Percentiles rank a stretch among this genome's conserved stretches.
Evolutionary conservation across 495 filamentous ascomycete species (phyloP).

Genomic region (Baudoinia panamericana): DNA sequence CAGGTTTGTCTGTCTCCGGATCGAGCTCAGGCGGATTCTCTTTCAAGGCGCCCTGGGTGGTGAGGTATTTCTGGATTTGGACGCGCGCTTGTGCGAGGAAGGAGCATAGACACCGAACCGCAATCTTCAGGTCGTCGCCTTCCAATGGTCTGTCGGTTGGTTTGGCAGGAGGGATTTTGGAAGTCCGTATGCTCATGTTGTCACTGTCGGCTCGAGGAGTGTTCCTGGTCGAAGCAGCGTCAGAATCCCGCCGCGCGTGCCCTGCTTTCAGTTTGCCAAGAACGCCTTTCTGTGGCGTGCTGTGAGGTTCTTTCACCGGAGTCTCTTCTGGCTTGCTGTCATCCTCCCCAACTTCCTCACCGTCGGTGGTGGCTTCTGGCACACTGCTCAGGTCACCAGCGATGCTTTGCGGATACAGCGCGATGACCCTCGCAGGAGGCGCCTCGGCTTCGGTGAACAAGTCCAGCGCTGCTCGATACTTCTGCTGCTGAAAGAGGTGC

Average conservation of each 20-base stretch:
- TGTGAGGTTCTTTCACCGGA: constrained; percentile 18
- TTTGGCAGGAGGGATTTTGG: constrained; percentile 23
- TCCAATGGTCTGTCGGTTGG: constrained; percentile 41
- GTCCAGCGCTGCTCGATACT: constrained; percentile 80
- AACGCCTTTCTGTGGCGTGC: constrained; percentile 24
- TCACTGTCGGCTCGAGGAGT: constrained; percentile 39
- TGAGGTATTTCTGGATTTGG: constrained; percentile 67
- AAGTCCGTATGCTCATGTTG: constrained; percentile 32
- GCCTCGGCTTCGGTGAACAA: constrained; percentile 81
- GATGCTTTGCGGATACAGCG: constrained; percentile 68
- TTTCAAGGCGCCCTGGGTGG: constrained; percentile 62
- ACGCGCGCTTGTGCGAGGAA: constrained; percentile 76
- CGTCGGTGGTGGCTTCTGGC: constrained; percentile 32
- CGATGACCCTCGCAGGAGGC: constrained; percentile 77
- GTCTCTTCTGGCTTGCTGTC: constrained; percentile 24
- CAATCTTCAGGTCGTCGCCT: constrained; percentile 66
- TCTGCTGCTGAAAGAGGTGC: constrained; percentile 61
- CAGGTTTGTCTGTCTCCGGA: constrained; percentile 32
- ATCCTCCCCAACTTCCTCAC: constrained; percentile 30
- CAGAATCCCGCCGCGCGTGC: constrained; percentile 42
- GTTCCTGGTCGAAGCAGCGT: constrained; percentile 54
- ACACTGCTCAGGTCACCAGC: constrained; percentile 61
- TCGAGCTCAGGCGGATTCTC: constrained; percentile 36
- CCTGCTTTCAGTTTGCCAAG: constrained; percentile 40
- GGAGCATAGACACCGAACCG: constrained; percentile 66